A percentile compares a stretch with the other conserved stretches of the same genome.
phyloP scores from a whole-genome alignment of 768 basidiomycete genomes.

The Collybiopsis luxurians region DNA sequence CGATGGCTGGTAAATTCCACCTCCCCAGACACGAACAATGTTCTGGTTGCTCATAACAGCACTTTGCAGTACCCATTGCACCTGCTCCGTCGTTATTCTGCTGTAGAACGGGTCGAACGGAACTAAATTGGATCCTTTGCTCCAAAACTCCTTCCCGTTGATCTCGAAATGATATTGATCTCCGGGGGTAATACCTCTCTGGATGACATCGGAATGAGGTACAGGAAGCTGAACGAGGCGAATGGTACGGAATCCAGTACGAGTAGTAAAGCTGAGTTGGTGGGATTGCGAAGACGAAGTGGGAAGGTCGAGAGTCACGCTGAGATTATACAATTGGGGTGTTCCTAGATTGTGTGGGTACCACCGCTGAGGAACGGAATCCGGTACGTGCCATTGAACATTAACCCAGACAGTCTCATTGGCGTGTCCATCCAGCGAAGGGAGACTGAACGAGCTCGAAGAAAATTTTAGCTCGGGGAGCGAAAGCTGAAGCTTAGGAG shows the following conservation, averaged over 20 bases:
- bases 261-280: conserved; percentile 35
- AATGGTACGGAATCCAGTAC: conserved; percentile 60
- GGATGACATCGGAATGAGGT: conserved; percentile 37
- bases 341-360: conserved; percentile 54
- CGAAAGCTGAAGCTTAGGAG: conserved; percentile 37
- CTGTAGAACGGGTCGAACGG: conserved; percentile 62
- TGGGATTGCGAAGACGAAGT: conserved; percentile 13
- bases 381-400: conserved; percentile 43
- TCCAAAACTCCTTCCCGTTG: conserved; percentile 56
- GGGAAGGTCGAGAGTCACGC: conserved; percentile 32
- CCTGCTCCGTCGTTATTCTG: conserved; percentile 44
- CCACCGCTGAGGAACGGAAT: conserved; percentile 47
- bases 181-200: conserved; percentile 53
- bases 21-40: conserved; percentile 64
- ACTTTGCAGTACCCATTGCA: conserved; percentile 56
- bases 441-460: conserved; percentile 30
- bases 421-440: conserved; percentile 18
- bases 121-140: conserved; percentile 55
- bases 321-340: conserved; percentile 53
- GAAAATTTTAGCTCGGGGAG: conserved; percentile 45
- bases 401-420: conserved; percentile 36
- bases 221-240: conserved; percentile 49
- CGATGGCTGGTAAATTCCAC: conserved; percentile 51
- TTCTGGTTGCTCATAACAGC: conserved; percentile 55
- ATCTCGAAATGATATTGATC: conserved; percentile 62